phyloP scores from a whole-genome alignment of 2,329 filamentous ascomycete genomes.

The Metarhizium anisopliae region DNA sequence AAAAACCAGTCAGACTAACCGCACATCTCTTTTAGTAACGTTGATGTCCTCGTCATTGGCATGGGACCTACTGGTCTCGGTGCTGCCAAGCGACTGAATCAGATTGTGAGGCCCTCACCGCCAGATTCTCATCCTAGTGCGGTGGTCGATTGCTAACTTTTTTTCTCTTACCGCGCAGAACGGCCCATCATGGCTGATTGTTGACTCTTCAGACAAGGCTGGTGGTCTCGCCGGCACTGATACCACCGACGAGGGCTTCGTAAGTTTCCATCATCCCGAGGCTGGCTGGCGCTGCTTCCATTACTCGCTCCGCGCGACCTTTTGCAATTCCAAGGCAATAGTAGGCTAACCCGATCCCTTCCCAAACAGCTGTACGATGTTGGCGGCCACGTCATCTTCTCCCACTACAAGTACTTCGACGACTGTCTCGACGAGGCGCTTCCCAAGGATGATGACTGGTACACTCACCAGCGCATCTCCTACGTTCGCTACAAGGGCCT shows the following conservation, averaged over 20 bases:
- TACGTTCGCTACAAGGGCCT: slow-evolving; percentile 94
- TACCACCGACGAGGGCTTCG: slow-evolving; percentile 90
- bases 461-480: slow-evolving; percentile 94
- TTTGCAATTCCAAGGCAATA: background rate
- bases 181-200: slow-evolving; percentile 88
- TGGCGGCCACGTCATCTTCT: slow-evolving; percentile 97
- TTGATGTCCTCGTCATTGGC: slow-evolving; percentile 96
- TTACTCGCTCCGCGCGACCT: background rate
- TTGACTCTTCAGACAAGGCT: slow-evolving; percentile 84
- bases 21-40: slow-evolving; percentile 51
- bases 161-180: slow-evolving; percentile 44
- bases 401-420: slow-evolving; percentile 99
- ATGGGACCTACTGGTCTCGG: slow-evolving; percentile 95
- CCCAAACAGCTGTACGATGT: slow-evolving; percentile 82
- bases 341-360: background rate
- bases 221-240: slow-evolving; percentile 96
- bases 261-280: slow-evolving; percentile 43
- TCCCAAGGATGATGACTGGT: slow-evolving; percentile 92
- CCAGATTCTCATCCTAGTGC: slow-evolving; percentile 10
- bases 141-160: slow-evolving; percentile 16
- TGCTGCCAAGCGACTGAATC: slow-evolving; percentile 94
- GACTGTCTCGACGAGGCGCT: slow-evolving; percentile 97
- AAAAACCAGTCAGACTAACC: background rate
- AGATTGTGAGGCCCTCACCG: slow-evolving; percentile 61
- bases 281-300: background rate